Percentiles rank a stretch among this genome's conserved stretches.
phyloP scores from a whole-genome alignment of 2,329 filamentous ascomycete species.

The Cordyceps cicadae region DNA sequence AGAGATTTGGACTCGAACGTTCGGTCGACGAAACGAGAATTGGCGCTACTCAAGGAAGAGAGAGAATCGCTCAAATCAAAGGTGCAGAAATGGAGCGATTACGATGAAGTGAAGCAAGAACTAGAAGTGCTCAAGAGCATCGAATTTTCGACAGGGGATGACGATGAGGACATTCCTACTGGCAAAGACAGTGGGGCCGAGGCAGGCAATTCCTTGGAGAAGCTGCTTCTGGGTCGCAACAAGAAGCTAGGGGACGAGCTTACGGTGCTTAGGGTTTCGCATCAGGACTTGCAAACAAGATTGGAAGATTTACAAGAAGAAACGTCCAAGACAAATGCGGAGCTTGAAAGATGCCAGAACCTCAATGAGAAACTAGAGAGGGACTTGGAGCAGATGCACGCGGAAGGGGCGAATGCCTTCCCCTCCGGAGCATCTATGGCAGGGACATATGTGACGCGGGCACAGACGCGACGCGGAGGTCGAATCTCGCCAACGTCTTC shows the following conservation, averaged over 20 bases:
- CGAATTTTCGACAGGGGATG: constrained; percentile 86
- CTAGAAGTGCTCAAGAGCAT: constrained; percentile 96
- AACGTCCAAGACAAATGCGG: constrained; percentile 71
- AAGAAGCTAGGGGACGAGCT: constrained; percentile 95
- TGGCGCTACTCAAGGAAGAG: constrained; percentile 66
- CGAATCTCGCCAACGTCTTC: constrained; percentile 86
- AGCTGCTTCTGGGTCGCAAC: constrained; percentile 83
- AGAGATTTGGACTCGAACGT: constrained; percentile 68
- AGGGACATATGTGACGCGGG: constrained; percentile 70
- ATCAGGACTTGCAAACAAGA: constrained; percentile 79
- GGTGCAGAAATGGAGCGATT: constrained; percentile 84
- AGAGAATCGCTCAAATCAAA: constrained; percentile 72
- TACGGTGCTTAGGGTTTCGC: constrained; percentile 84
- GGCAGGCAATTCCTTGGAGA: constrained; percentile 76
- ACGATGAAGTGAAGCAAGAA: constrained; percentile 93
- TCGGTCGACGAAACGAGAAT: constrained; percentile 71
- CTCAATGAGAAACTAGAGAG: constrained; percentile 87
- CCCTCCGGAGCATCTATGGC: constrained; percentile 88
- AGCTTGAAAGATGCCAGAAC: constrained; percentile 75
- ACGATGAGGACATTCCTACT: constrained; percentile 60
- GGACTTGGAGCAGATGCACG: constrained; percentile 79
- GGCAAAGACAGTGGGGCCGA: constrained; percentile 27
- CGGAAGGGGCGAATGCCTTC: constrained; percentile 74
- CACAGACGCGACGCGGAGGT: constrained; percentile 55
- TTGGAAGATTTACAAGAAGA: constrained; percentile 77